A percentile compares a stretch with the other conserved stretches of the same genome.
Conservation (phyloP, 306 rosid genomes). For the Luffa acutangula region DNA sequence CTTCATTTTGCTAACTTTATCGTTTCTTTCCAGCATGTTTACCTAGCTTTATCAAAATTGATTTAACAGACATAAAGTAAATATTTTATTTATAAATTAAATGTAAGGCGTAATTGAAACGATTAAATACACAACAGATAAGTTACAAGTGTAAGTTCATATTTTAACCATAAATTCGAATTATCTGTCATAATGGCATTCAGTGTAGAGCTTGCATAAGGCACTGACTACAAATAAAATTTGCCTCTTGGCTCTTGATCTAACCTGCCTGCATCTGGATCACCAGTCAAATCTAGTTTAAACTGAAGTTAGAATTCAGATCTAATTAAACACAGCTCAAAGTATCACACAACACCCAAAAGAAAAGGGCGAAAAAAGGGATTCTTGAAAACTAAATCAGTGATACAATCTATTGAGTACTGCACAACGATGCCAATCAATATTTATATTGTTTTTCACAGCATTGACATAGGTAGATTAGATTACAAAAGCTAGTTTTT, state of each 20-base stretch:
- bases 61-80: too few relatives aligned
- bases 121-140: too few relatives aligned
- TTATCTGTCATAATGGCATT: not conserved
- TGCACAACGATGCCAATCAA: not conserved
- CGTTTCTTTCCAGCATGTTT: too few relatives aligned
- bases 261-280: not conserved
- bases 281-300: not conserved
- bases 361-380: not conserved
- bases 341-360: not conserved
- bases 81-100: too few relatives aligned
- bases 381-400: not conserved
- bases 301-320: not conserved
- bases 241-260: not conserved
- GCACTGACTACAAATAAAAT: not conserved
- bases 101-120: too few relatives aligned
- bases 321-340: not conserved
- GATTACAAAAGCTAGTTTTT: not conserved
- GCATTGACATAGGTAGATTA: not conserved
- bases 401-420: not conserved
- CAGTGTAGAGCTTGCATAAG: not conserved
- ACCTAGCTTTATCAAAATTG: too few relatives aligned
- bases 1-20: too few relatives aligned
- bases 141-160: too few relatives aligned
- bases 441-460: not conserved
- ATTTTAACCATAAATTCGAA: not conserved